Base-by-base conservation (phyloP, 768 basidiomycete species). In the Collybia sordida region DNA sequence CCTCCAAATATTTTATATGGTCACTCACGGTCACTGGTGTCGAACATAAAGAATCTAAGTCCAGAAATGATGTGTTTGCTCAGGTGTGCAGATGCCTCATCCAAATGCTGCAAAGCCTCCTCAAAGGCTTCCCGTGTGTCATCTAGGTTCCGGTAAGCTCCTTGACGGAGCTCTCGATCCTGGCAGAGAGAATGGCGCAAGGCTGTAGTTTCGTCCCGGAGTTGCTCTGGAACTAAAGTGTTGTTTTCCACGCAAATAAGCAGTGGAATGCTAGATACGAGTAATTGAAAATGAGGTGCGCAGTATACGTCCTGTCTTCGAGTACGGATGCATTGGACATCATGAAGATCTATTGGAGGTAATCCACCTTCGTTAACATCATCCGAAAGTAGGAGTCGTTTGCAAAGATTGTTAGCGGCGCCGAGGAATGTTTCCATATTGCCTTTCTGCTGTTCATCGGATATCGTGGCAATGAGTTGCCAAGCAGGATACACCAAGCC, bases 401-500 rank as follows among this genome's bases (percentile, higher is more conserved):
- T 75, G 51, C 83, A 88, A 21, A 92, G 67, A 7, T 68, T 67
- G 54, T 87, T 90, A 18, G 85, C 82, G 6, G 86, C 80, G 31
- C 70, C 72, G 23, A 93, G 68, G 47, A 84, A 82, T 3, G 73
- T 71, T 38, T 77, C 71, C 2, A 77, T 64, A n/a, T 73, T 59
- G 21, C 70, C 64, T 0, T 68, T 68, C 47, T 77, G 72, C 34
- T 71, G 68, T 19, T 58, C 60, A 0, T 63, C 57, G 1, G 67
- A 59, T 37, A 72, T 61, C 8, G 67, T 65, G 11, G 82, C 79
- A n/a, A 73, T 79, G 18, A 78, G 68, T 43, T 75, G 71, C 90
- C 90, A 93, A 4, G 83, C 81, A 17, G 87, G 88, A 62, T 89
- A 91, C n/a, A 90, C 78, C 15, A 93, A 64, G 12, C 89, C 88